Base-by-base conservation (phyloP, 75 land plant genomes). In the Larix kaempferi region DNA sequence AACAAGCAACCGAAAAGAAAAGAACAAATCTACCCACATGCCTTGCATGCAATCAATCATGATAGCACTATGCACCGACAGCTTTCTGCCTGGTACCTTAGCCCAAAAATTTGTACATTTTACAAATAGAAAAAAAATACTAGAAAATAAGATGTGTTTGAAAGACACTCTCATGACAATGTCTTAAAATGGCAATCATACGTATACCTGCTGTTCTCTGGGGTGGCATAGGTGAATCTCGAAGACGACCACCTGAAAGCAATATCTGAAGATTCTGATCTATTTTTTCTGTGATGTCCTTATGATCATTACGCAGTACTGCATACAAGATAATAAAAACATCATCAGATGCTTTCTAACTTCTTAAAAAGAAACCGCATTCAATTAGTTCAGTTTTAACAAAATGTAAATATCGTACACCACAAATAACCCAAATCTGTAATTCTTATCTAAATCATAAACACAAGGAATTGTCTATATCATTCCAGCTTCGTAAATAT, bases 281-380 rank as follows among this genome's bases (percentile, higher is more conserved):
- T 25, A 96, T 94, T 75, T 87, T 82, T 44, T 67, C 78, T 26
- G 98, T 92, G 35, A 96, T 77, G 61, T 89, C 86, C 77, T 85
- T 90, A 78, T 94, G 87, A 80, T 96, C 99, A 86, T 90, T 92
- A 25, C 89, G 88, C 74, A 96, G 74, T 62, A 76, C 99, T 94
- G 86, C 75, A 84, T 44, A 69, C 37, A 65, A 35, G 52, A 44
- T 44, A 44, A 44, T 44, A 44, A 44, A 44, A 44, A 8, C 52
- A 44, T 44, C 52, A 44, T 44, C 52, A 44, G 52, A 44, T 44
- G 52, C 52, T 44, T 1, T 10, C 6, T 44, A 44, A 44, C 10
- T 44, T 10, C 52, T 6, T 44, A 44, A 44, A 41, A 44, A 44
- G 52, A 7, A 44, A 44, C 52, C 52, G 10, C 52, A 44, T 44